Evolutionary conservation across 73 alveolate genomes (phyloP), one percentile per base, ranked within the genome.

Genomic region (Paramecium sexaurelia): DNA sequence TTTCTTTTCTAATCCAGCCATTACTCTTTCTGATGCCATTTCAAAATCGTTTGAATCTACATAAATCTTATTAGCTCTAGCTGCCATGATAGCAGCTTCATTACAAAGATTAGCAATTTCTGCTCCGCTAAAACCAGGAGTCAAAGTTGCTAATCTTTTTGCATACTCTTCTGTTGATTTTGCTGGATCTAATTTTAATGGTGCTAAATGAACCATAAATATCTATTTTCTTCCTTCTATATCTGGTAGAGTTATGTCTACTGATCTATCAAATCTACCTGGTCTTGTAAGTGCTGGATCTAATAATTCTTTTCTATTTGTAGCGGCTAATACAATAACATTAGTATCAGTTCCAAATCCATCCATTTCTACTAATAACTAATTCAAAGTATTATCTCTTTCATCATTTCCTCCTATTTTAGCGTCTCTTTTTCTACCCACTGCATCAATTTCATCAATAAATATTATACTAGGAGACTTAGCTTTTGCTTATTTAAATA

Each of bases 111-210:
- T 98, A 85, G 98, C 97, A 57, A 99, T 96, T 94, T 99, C 99
- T 61, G 99, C 99, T 26, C 99, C 99, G 85, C 98, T 94, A 93
- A 98, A 96, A 27, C 99, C 99, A 85, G 98, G 98, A 27, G 99
- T 96, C 40, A 96, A 87, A 68, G 97, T 92, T 66, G 99, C 99
- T 39, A 97, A 93, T 92, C 97, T 95, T 92, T 95, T 95, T 43
- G 95, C 93, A 66, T 91, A 93, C 32, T 91, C 95, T 27, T 93
- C 94, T 84, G 82, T 73, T 35, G 84, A 20, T 57, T 94, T 93
- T 67, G 97, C 95, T 51, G 91, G 95, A 92, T 95, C 96, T 83
- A 97, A 93, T 88, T 93, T 98, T 92, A 98, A 94, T 13, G 96
- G 96, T 55, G 91, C 85, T 82, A 92, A 78, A 69, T 92, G 96